These are phyloP conservation scores for Blastobotrys chiropterorum DNA, from an alignment of 805 yeast species.

Conservation along the genomic window DNA sequence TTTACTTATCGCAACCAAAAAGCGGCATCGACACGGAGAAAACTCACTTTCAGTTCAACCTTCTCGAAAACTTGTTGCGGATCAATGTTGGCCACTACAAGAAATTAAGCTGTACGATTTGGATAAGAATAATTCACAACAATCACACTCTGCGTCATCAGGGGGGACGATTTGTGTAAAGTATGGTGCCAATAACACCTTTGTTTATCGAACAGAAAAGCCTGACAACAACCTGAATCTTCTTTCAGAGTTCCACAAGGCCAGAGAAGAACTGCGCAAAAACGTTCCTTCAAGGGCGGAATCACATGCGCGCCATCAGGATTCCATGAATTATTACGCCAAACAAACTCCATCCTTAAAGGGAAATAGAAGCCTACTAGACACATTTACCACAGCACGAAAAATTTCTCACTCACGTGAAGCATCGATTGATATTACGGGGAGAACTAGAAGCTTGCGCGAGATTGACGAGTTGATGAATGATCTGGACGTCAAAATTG, in stretches of 20 bases:
- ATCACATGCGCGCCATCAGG: conserved; percentile 9
- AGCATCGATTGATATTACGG: conserved; percentile 4
- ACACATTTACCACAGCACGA: conserved; percentile 22
- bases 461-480: conserved; percentile 56
- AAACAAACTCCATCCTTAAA: conserved; percentile 9
- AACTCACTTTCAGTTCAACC: conserved; percentile 11
- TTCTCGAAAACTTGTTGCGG: conserved; percentile 51
- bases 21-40: conserved; percentile 33
- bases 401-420: conserved; percentile 3
- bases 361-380: conserved; percentile 7
- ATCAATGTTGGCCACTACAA: conserved; percentile 70
- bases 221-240: conserved; percentile 1
- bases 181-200: conserved; percentile 29
- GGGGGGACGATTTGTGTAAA: conserved; percentile 36
- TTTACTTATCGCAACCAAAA: conserved; percentile 64
- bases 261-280: conserved; percentile 12
- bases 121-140: neutral
- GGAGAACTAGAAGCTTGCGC: conserved; percentile 32
- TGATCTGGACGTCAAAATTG: conserved; percentile 61
- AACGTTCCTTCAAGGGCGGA: neutral
- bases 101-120: conserved; percentile 48
- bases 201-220: neutral
- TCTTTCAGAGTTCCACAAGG: conserved; percentile 14
- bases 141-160: conserved; percentile 19
- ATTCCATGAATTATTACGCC: conserved; percentile 12